Conservation (phyloP, 805 yeast genomes). For the Martiniozyma abietophila region DNA sequence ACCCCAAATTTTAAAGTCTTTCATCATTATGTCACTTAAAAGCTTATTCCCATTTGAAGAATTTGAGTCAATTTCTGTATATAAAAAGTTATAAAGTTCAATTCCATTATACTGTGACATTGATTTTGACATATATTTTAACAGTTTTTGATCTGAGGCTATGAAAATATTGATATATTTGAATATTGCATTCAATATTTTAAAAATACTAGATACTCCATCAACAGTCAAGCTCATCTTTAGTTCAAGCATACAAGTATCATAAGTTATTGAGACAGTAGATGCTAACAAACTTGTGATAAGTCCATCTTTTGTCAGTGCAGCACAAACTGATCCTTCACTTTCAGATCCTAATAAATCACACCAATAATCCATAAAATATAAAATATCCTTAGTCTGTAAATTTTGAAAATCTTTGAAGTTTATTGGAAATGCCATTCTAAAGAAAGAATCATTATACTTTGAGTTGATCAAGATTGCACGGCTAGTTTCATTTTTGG, state of each 20-base stretch:
- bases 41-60: slow-evolving; percentile 41
- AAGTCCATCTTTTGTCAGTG: slow-evolving; percentile 27
- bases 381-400: slow-evolving; percentile 16
- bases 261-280: slow-evolving; percentile 18
- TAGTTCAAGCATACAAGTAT: slow-evolving; percentile 29
- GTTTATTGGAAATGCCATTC: slow-evolving; percentile 34
- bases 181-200: slow-evolving; percentile 29
- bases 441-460: slow-evolving; percentile 26
- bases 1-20: slow-evolving; percentile 23
- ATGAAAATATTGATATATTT: slow-evolving; percentile 21
- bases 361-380: slow-evolving; percentile 40
- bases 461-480: slow-evolving; percentile 32
- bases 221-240: slow-evolving; percentile 39
- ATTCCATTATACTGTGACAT: slow-evolving; percentile 41
- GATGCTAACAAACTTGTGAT: slow-evolving; percentile 33
- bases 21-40: slow-evolving; percentile 32
- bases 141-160: slow-evolving; percentile 4
- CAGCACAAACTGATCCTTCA: slow-evolving; percentile 36
- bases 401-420: slow-evolving; percentile 6
- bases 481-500: slow-evolving; percentile 14
- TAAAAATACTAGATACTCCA: slow-evolving; percentile 33
- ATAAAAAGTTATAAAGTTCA: slow-evolving; percentile 36
- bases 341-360: slow-evolving; percentile 58
- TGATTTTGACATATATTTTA: slow-evolving; percentile 28
- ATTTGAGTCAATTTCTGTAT: slow-evolving; percentile 28